Evolutionary conservation across 2,329 filamentous ascomycete genomes (phyloP).

Genomic region (Orbilia javanica): DNA sequence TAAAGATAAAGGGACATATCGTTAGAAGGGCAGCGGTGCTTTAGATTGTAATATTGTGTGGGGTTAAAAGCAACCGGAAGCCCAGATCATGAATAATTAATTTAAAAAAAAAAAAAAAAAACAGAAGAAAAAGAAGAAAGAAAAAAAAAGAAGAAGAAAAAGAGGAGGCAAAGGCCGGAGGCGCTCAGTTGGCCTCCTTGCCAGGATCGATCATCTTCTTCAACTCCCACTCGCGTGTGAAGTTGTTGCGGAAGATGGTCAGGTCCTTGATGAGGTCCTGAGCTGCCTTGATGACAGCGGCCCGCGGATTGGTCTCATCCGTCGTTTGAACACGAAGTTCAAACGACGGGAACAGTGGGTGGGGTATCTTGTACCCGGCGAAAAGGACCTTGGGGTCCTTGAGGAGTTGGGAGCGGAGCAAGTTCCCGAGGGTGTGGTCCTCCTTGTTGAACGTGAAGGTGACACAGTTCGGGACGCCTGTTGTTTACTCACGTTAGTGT

Average conservation of each 20-base stretch:
- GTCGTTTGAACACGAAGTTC: constrained; percentile 88
- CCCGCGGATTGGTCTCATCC: constrained; percentile 84
- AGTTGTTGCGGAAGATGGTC: constrained; percentile 83
- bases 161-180: not conserved
- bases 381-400: constrained; percentile 86
- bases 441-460: constrained; percentile 97
- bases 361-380: constrained; percentile 82
- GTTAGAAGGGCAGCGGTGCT: too few relatives aligned
- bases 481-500: constrained; percentile 11
- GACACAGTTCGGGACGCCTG: constrained; percentile 89
- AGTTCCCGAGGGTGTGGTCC: constrained; percentile 93
- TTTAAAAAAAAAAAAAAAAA: too few relatives aligned
- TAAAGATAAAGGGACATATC: too few relatives aligned
- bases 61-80: too few relatives aligned
- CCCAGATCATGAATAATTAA: too few relatives aligned
- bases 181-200: constrained; percentile 66
- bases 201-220: constrained; percentile 68
- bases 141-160: not conserved
- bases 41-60: too few relatives aligned
- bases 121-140: not conserved
- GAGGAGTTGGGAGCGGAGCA: constrained; percentile 86
- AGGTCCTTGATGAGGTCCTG: constrained; percentile 85
- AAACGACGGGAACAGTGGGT: constrained; percentile 69
- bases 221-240: constrained; percentile 91
- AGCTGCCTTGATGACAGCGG: constrained; percentile 84